A percentile compares a stretch with the other conserved stretches of the same genome.
Conservation (phyloP, 2,329 filamentous ascomycete species). For the Drechslera avenae region DNA sequence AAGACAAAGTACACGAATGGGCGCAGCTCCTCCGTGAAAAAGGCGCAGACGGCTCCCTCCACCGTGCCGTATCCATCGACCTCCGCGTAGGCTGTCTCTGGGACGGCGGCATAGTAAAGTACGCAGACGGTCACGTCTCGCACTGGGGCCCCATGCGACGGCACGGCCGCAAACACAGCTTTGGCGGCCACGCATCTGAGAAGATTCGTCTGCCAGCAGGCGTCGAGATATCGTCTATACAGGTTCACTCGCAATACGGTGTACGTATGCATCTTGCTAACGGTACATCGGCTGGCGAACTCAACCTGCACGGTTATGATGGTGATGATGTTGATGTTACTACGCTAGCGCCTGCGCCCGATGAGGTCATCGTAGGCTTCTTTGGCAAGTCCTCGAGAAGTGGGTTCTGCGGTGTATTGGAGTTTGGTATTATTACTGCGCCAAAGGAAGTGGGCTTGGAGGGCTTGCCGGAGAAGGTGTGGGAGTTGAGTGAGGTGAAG, state of each 20-base stretch:
- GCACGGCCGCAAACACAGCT: conserved; percentile 34
- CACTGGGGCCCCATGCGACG: conserved; percentile 49
- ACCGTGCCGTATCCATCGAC: conserved; percentile 52
- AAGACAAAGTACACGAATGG: conserved; percentile 21
- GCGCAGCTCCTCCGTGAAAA: conserved; percentile 23
- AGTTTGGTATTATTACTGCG: conserved; percentile 58
- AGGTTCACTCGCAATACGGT: conserved; percentile 32
- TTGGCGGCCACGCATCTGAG: conserved; percentile 43
- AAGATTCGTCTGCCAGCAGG: conserved; percentile 32
- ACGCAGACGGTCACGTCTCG: conserved; percentile 50
- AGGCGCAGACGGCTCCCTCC: conserved; percentile 38
- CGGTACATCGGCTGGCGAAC: conserved; percentile 36
- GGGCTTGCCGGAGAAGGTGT: conserved; percentile 50
- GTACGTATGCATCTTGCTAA: conserved; percentile 40
- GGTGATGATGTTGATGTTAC: conserved; percentile 15
- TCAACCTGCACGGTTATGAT: conserved; percentile 27
- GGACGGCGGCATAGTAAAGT: conserved; percentile 55
- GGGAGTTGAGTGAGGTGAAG: conserved; percentile 52
- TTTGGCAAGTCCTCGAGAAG: conserved; percentile 46
- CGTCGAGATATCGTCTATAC: conserved; percentile 40
- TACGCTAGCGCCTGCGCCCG: conserved; percentile 35
- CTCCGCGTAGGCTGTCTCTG: conserved; percentile 52
- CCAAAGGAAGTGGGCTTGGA: conserved; percentile 48
- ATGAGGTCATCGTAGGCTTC: conserved; percentile 55
- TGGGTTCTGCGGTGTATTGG: conserved; percentile 31